Evolutionary conservation across 805 yeast species (phyloP).

Genomic region (Wickerhamia fluorescens): DNA sequence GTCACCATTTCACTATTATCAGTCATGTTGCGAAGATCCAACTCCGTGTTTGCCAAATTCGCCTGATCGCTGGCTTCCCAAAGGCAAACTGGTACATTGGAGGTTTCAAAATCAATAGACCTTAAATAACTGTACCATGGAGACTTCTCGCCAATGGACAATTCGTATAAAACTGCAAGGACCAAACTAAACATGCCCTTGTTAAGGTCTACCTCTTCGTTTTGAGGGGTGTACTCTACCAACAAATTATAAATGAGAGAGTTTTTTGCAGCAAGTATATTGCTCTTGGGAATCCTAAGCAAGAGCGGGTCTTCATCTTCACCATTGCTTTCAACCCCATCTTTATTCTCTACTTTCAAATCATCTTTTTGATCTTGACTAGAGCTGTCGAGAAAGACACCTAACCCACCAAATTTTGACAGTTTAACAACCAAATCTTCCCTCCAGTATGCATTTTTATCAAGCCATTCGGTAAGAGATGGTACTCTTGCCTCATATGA

Average conservation of each 20-base stretch:
- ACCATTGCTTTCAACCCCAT: too few relatives aligned
- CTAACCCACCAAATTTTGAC: conserved; percentile 60
- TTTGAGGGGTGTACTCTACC: conserved; percentile 36
- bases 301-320: conserved; percentile 30
- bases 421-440: conserved; percentile 37
- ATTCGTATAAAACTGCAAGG: conserved; percentile 67
- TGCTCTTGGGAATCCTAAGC: conserved; percentile 54
- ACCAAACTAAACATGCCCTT: conserved; percentile 60
- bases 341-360: conserved; percentile 15
- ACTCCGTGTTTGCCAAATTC: conserved; percentile 53
- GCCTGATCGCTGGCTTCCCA: conserved; percentile 51
- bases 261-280: conserved; percentile 51
- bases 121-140: conserved; percentile 74
- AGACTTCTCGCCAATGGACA: conserved; percentile 47
- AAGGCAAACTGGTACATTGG: conserved; percentile 50
- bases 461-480: conserved; percentile 44
- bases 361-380: conserved; percentile 30
- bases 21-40: conserved; percentile 52
- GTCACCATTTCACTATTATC: conserved; percentile 38
- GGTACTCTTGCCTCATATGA: conserved; percentile 1
- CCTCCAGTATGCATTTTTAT: conserved; percentile 49
- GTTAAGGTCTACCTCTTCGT: conserved; percentile 28
- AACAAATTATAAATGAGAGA: conserved; percentile 61
- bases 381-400: conserved; percentile 56
- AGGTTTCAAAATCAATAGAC: conserved; percentile 37